Evolutionary conservation across 2,329 filamentous ascomycete genomes (phyloP), one percentile per base, ranked within the genome.

Genomic region (Penicillium freii): DNA sequence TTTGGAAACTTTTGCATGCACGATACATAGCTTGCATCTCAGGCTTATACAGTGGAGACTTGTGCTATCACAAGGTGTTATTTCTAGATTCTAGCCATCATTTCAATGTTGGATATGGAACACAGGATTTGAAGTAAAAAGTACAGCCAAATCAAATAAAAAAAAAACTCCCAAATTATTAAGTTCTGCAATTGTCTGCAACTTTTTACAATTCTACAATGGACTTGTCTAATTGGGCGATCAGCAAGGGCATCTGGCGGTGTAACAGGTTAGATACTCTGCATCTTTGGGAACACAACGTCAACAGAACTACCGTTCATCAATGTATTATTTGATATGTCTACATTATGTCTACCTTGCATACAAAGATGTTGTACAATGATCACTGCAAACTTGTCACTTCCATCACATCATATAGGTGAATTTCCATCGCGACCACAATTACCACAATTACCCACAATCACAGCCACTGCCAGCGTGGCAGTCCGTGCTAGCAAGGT

Each of bases 401-500:
- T 25, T 31, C 21, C 39, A 13, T 51, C 38, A 23, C 17, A 34
- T 43, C 29, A 43, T 5, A 43, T 43, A 44, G 49, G 49, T 31
- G 27, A 5, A 34, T 44, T 51, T 25, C 27, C 4, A 42, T 31
- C 27, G 5, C 4, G 6, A 23, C 49, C 23, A 15, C 29, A 19
- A 21, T 19, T 19, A 13, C 13, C 17, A 4, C 34, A 15, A 34
- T 47, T 34, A 31, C n/a, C 39, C 21, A 34, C 29, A 31, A 36
- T 44, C 43, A 36, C 34, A 49, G 56, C 54, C 62, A 65, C 63
- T 64, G 63, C 58, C 61, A 65, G 49, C 56, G 54, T 62, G 62
- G 63, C 62, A 61, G 59, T 62, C 59, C 45, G 59, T 59, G 62
- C 59, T 57, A 51, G 21, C 38, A 42, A 39, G 36, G 47, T 58